phyloP scores from a whole-genome alignment of 192 early-diverging fungal genomes.

The Coemansia sp. region DNA sequence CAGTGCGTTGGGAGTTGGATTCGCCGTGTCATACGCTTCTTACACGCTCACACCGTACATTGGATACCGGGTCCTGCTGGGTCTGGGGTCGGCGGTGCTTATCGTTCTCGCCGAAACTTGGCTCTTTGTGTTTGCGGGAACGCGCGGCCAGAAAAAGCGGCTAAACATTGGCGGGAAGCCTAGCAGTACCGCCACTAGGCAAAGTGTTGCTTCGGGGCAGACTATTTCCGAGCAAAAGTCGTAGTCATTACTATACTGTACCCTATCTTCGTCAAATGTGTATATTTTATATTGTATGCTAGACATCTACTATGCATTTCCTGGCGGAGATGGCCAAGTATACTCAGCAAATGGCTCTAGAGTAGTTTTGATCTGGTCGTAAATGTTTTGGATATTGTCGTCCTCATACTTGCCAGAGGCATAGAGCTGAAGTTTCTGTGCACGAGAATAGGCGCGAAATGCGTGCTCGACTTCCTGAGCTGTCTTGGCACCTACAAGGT shows the following conservation, averaged over 20 bases:
- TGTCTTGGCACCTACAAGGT: conserved; percentile 46
- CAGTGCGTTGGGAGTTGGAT: conserved; percentile 51
- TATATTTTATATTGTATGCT: neutral
- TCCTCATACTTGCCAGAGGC: conserved; percentile 21
- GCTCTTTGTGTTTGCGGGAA: conserved; percentile 43
- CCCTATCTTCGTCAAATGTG: no score
- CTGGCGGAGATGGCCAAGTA: conserved; percentile 51
- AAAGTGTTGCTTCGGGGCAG: neutral
- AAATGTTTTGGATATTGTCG: conserved; percentile 14
- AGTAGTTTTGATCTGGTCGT: conserved; percentile 19
- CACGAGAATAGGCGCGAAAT: conserved; percentile 22
- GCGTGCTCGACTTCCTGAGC: conserved; percentile 33
- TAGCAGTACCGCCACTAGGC: neutral
- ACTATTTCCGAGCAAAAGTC: neutral
- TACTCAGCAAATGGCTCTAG: conserved; percentile 45
- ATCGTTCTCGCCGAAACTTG: conserved; percentile 41
- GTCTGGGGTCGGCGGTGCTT: conserved; percentile 29
- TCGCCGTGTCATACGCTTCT: conserved; percentile 52
- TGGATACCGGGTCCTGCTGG: conserved; percentile 48
- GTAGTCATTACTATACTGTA: neutral
- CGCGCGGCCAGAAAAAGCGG: conserved; percentile 47
- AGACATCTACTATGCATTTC: conserved; percentile 21
- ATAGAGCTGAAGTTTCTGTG: conserved; percentile 13
- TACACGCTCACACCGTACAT: conserved; percentile 52
- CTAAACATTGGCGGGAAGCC: neutral